Base-by-base conservation (phyloP, 2,329 filamentous ascomycete genomes). In the Colletotrichum melonis region DNA sequence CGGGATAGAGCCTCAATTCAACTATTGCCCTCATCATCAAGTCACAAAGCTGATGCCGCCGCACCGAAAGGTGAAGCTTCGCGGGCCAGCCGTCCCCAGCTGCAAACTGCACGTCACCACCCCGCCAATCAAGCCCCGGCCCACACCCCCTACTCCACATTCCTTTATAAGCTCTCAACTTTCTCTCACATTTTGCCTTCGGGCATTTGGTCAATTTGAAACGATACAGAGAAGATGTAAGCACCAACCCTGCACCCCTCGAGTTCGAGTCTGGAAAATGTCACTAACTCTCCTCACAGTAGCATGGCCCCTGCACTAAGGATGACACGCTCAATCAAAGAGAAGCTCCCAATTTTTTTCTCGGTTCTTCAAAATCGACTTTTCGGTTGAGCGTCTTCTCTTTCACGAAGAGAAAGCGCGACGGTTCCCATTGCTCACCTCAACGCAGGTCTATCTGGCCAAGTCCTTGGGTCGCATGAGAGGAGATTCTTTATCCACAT, bases 251-350 rank as follows among this genome's bases (percentile, higher is more conserved):
- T 42, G 16, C 2, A 19, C 38, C 38, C 38, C 5, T 42, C 6
- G 38, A 19, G 57, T 68, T 68, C 66, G 66, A 68, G 4, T 42
- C 42, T 6, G 14, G 4, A 8, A 30, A 8, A 54, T 24, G 54
- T 19, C 4, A 5, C 46, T 54, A 22, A 63, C 57, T 1, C 5
- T 1, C 14, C 3, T 14, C 5, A 8, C 49, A 68, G 66, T 93
- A 93, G 92, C 92, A 94, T 94, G 92, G 92, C 92, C 92, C 90
- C 89, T 92, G 89, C 89, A 91, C 93, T 95, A 96, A 96, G 94
- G 94, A 95, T 96, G 94, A 95, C 93, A 95, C 92, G 92, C 91
- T 92, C 88, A 90, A 91, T 90, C 91, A 92, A 92, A 93, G 92
- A 93, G 91, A 92, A 90, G 88, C 90, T 90, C 88, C 74, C 73